These are phyloP conservation scores for Sclerotinia borealis DNA, from an alignment of 2,329 filamentous ascomycete genomes.

Conservation along the genomic window DNA sequence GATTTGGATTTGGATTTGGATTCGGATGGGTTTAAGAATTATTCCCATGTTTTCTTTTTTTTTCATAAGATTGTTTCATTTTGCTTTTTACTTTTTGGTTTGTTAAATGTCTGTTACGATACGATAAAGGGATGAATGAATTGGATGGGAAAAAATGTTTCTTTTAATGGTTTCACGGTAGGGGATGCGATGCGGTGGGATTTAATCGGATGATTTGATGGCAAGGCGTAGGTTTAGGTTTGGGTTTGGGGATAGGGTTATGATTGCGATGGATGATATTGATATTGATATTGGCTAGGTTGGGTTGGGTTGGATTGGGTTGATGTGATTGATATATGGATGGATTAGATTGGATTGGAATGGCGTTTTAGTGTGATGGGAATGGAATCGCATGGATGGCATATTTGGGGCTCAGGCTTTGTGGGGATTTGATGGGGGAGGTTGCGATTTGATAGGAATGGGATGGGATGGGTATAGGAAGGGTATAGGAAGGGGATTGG, in stretches of 20 bases:
- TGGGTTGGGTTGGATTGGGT: neutral
- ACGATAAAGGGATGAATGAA: constrained; percentile 2
- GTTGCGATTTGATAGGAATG: neutral
- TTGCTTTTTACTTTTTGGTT: neutral
- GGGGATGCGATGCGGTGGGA: too few relatives aligned
- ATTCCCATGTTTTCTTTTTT: neutral
- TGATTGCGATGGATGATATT: neutral
- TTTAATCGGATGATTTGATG: too few relatives aligned
- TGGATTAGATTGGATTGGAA: too few relatives aligned
- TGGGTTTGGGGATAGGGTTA: too few relatives aligned
- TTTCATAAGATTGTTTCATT: neutral
- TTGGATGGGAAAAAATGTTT: neutral
- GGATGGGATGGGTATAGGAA: neutral
- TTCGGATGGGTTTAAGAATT: neutral
- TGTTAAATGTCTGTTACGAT: constrained; percentile 3
- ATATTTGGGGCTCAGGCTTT: neutral
- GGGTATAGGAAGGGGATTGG: too few relatives aligned
- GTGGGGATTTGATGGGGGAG: too few relatives aligned
- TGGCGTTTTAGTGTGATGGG: neutral
- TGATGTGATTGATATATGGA: too few relatives aligned
- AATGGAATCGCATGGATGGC: neutral
- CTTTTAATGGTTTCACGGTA: too few relatives aligned
- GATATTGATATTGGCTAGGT: neutral
- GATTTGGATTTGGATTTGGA: too few relatives aligned
- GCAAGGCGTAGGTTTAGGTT: too few relatives aligned